These are phyloP conservation scores for Sugiyamaella marilandica DNA, from an alignment of 805 yeast species.

Conservation along the genomic window DNA sequence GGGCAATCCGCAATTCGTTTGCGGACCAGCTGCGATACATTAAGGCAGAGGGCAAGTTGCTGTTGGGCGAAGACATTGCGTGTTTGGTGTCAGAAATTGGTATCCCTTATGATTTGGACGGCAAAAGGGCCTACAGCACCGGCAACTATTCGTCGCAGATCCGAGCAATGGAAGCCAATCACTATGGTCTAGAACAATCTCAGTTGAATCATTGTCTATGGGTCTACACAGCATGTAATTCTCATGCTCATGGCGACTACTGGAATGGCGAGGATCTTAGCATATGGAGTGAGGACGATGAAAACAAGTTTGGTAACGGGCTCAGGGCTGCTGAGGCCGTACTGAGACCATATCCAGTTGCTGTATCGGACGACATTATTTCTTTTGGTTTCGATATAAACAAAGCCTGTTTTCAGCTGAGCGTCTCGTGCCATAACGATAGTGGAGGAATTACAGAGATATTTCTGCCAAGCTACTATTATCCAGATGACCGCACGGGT, in stretches of 20 bases:
- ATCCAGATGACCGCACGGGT: conserved; percentile 44
- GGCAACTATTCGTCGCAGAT: conserved; percentile 64
- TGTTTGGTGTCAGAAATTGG: conserved; percentile 84
- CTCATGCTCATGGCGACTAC: conserved; percentile 78
- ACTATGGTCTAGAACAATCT: conserved; percentile 69
- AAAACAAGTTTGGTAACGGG: conserved; percentile 8
- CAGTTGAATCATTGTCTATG: conserved; percentile 73
- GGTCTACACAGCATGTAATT: conserved; percentile 69
- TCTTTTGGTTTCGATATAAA: conserved; percentile 19
- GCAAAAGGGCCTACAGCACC: conserved; percentile 56
- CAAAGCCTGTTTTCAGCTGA: conserved; percentile 15
- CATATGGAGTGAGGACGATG: conserved; percentile 67
- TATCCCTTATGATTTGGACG: conserved; percentile 91
- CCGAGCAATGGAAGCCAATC: conserved; percentile 73
- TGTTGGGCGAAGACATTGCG: conserved; percentile 61
- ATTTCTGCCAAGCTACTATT: conserved; percentile 70
- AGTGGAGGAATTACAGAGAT: conserved; percentile 47
- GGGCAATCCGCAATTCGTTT: conserved; percentile 63
- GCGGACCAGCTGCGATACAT: conserved; percentile 61
- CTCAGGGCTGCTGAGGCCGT: conserved; percentile 60
- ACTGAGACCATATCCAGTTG: conserved; percentile 63
- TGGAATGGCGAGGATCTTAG: conserved; percentile 95
- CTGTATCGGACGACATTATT: conserved; percentile 26
- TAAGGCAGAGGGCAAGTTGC: conserved; percentile 51
- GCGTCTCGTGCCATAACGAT: conserved; percentile 12